phyloP scores from a whole-genome alignment of 352 stramenopile genomes.

The Pythium insidiosum region DNA sequence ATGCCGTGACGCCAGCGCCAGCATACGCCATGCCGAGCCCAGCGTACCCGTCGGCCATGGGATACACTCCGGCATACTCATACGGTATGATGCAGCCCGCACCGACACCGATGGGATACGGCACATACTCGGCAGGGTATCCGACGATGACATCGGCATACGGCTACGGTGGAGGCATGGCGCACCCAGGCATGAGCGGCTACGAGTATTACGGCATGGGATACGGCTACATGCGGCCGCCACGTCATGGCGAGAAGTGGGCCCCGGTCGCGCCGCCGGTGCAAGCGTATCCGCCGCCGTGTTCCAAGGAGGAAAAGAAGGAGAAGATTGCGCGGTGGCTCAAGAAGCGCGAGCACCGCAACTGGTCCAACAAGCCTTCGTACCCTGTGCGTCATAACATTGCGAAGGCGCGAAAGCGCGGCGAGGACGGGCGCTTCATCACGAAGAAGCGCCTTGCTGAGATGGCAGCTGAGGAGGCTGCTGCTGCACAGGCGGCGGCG shows the following conservation, averaged over 20 bases:
- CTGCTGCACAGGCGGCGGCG: slow-evolving; percentile 6
- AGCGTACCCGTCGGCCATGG: slow-evolving; percentile 12
- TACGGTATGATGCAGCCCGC: too few species aligned
- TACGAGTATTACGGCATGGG: slow-evolving; percentile 57
- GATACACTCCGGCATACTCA: slow-evolving; percentile 4
- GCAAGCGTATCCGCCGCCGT: slow-evolving; percentile 66
- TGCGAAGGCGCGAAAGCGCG: slow-evolving; percentile 72
- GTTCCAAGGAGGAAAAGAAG: slow-evolving; percentile 79
- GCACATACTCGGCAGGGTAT: too few species aligned
- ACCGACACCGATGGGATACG: slow-evolving; percentile 17
- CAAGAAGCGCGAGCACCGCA: slow-evolving; percentile 77
- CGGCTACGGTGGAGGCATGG: slow-evolving; percentile 22
- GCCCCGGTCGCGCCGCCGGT: slow-evolving; percentile 56
- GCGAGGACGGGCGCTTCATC: slow-evolving; percentile 79
- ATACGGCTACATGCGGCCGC: slow-evolving; percentile 45
- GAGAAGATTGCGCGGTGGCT: slow-evolving; percentile 80
- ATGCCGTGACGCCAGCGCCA: slow-evolving; percentile 1
- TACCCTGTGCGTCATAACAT: slow-evolving; percentile 81
- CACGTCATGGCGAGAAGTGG: slow-evolving; percentile 65
- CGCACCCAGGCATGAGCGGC: slow-evolving; percentile 15
- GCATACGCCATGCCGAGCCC: slow-evolving; percentile 5
- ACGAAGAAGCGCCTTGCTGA: slow-evolving; percentile 64
- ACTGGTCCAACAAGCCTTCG: slow-evolving; percentile 83
- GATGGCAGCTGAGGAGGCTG: slow-evolving; percentile 52
- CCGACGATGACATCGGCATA: slow-evolving; percentile 49